A percentile compares a stretch with the other conserved stretches of the same genome.
phyloP scores from a whole-genome alignment of 1,284 basidiomycete genomes.

The Amylostereum areolatum region DNA sequence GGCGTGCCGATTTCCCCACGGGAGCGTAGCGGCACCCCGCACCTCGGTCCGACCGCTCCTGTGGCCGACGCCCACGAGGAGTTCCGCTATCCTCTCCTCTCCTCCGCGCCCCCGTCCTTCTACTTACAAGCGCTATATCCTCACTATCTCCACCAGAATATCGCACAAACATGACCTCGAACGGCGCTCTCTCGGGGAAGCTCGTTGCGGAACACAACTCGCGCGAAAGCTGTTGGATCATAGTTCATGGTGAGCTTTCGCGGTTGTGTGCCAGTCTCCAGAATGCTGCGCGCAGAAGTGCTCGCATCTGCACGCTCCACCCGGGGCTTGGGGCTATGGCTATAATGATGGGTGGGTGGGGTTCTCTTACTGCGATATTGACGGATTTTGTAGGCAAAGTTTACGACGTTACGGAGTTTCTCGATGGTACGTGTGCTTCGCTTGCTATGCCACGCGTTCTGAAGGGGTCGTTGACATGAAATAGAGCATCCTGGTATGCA shows the following conservation, averaged over 20 bases:
- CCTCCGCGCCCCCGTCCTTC: too few species aligned
- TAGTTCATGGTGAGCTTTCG: conserved; percentile 51
- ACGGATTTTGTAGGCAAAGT: conserved; percentile 41
- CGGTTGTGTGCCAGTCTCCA: neutral
- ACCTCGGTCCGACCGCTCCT: too few species aligned
- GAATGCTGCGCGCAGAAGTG: neutral
- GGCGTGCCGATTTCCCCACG: too few species aligned
- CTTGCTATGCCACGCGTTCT: neutral
- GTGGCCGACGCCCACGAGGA: too few species aligned
- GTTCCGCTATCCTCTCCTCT: too few species aligned
- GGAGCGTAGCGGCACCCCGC: too few species aligned
- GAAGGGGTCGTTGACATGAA: neutral
- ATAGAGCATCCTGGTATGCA: conserved; percentile 40
- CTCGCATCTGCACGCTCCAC: conserved; percentile 15
- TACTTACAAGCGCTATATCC: too few species aligned
- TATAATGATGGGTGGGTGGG: conserved; percentile 3
- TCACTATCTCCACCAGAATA: too few species aligned
- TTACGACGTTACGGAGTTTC: conserved; percentile 68
- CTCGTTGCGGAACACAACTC: conserved; percentile 67
- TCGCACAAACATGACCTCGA: neutral
- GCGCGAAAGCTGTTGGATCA: conserved; percentile 70
- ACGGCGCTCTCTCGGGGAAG: conserved; percentile 37
- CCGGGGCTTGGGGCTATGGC: conserved; percentile 7
- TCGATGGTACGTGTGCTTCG: conserved; percentile 35
- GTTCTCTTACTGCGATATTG: too few species aligned